These are phyloP conservation scores for Backusella tarrabulga DNA, from an alignment of 192 early-diverging fungal genomes.

Conservation along the genomic window DNA sequence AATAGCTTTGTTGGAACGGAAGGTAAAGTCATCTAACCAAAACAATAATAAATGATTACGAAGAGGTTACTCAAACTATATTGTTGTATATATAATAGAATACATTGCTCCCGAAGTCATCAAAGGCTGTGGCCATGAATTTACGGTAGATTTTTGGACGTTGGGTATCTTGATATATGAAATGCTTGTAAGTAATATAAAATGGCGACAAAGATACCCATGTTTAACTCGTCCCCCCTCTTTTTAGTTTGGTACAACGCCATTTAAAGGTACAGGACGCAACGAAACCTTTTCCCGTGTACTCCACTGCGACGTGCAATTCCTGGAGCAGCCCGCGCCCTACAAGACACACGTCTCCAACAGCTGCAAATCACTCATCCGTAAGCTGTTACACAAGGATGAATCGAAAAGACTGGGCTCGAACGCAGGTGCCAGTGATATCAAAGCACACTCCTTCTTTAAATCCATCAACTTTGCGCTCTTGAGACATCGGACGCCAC, in stretches of 20 bases:
- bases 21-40: constrained; percentile 46
- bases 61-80: background rate
- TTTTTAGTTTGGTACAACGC: constrained; percentile 80
- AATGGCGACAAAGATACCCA: no score
- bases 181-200: constrained; percentile 70
- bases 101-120: constrained; percentile 99
- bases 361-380: constrained; percentile 72
- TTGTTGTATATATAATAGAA: constrained; percentile 46
- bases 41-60: constrained; percentile 21
- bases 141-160: constrained; percentile 98
- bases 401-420: constrained; percentile 87
- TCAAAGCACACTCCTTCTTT: constrained; percentile 93
- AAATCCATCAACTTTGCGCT: constrained; percentile 91
- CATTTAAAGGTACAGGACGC: constrained; percentile 92
- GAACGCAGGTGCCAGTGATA: constrained; percentile 88
- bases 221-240: no score
- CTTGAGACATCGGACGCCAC: constrained; percentile 79
- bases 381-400: constrained; percentile 86
- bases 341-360: constrained; percentile 25
- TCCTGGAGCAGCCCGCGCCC: constrained; percentile 51
- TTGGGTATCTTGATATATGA: constrained; percentile 98
- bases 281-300: constrained; percentile 91
- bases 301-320: constrained; percentile 76
- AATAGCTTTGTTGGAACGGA: constrained; percentile 99
- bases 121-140: constrained; percentile 92